A percentile compares a stretch with the other conserved stretches of the same genome.
These are phyloP conservation scores for Epicoccum nigrum DNA, from an alignment of 2,329 filamentous ascomycete genomes.

Conservation along the genomic window DNA sequence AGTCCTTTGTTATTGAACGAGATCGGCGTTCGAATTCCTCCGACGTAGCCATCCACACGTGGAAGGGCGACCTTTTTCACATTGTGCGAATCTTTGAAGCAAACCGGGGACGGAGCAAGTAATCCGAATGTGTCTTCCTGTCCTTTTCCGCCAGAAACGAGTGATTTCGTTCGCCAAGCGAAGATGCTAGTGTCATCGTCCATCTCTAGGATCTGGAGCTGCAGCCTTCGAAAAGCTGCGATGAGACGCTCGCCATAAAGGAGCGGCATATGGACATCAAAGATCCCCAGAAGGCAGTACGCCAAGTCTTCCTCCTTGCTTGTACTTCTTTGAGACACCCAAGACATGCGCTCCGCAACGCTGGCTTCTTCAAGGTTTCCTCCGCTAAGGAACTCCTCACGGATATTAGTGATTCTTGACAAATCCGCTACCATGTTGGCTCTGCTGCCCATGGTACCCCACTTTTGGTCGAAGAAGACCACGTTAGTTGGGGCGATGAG, in stretches of 20 bases:
- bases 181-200: not conserved
- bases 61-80: not conserved
- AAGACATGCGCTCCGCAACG: slow-evolving; percentile 16
- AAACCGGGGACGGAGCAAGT: not conserved
- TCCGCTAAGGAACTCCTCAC: slow-evolving; percentile 9
- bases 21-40: not conserved
- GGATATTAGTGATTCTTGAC: slow-evolving; percentile 19
- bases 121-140: not conserved
- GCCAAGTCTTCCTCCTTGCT: slow-evolving; percentile 22
- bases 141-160: not conserved
- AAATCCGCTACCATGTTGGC: slow-evolving; percentile 12
- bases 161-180: not conserved
- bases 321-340: slow-evolving; percentile 22
- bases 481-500: not conserved
- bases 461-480: not conserved
- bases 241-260: slow-evolving; percentile 17
- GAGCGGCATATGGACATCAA: slow-evolving; percentile 18
- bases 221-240: not conserved
- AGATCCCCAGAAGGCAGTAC: slow-evolving; percentile 26
- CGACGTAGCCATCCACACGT: not conserved
- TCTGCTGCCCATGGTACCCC: not conserved
- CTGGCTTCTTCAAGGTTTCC: slow-evolving; percentile 13
- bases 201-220: not conserved
- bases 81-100: not conserved
- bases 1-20: too few species aligned